Evolutionary conservation across 345 rosid species (phyloP), one percentile per base, ranked within the genome.

Genomic region (Populus ilicifolia): DNA sequence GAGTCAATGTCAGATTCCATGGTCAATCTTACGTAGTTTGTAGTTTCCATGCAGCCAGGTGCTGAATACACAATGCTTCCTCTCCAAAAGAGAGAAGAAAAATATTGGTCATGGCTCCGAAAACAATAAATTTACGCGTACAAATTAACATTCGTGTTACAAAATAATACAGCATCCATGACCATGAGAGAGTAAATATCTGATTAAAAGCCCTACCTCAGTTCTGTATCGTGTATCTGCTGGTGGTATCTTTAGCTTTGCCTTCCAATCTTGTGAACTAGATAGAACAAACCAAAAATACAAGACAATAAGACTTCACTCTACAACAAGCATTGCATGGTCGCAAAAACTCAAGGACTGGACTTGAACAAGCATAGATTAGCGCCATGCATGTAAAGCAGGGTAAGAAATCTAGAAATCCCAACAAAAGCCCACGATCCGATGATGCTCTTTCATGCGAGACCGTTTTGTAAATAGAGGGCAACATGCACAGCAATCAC

Each of bases 241-340:
- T 4, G 97, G 87, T 33, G 99, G 97, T 23, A 90, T 68, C 78
- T 87, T 92, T 44, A 95, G 80, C 66, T 86, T 86, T 41, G 97
- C 93, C 80, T 95, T 95, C 99, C 99, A 93, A 80, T 95, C 98
- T 80, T 93, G 91, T 23, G 88, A 86, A 75, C 99, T 95, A 75
- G 66, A 35, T 21, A 41, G 18, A 72, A 33, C 59, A 43, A 56
- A 39, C 69, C 38, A 64, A 0, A 20, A 59, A 35, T 41, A 35
- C 36, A 38, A 23, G 27, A 23, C 64, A 23, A 59, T 23, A 59
- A 59, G 29, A 59, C 6, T 23, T 59, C 14, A 59, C 29, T 8
- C 64, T 10, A 23, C 64, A 59, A 10, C 64, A 59, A 59, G 25
- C 14, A 59, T 9, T 59, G 27, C 14, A 56, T n/a, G 29, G 2